Conservation (phyloP, 108 stramenopile species). For the Skeletonema grethae region DNA sequence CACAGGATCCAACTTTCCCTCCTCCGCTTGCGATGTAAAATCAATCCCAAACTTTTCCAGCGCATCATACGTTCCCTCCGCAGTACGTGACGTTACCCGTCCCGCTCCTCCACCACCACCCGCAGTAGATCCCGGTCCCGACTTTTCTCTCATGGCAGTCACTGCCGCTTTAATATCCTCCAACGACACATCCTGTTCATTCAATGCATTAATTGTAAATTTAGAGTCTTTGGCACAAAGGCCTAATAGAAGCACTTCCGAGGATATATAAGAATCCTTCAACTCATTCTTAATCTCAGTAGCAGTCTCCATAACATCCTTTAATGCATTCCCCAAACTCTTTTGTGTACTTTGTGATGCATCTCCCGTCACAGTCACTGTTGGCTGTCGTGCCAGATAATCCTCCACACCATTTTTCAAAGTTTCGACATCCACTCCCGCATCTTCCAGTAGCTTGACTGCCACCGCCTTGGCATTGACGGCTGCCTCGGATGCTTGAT, state of each 20-base stretch:
- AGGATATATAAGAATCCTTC: slow-evolving; percentile 82
- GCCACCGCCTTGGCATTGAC: slow-evolving; percentile 66
- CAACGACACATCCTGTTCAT: slow-evolving; percentile 39
- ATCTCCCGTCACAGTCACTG: slow-evolving; percentile 36
- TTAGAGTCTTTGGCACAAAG: slow-evolving; percentile 61
- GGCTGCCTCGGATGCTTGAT: slow-evolving; percentile 69
- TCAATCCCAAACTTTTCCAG: slow-evolving; percentile 95
- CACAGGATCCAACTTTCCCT: slow-evolving; percentile 94
- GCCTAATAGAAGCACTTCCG: slow-evolving; percentile 65
- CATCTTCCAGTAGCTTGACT: slow-evolving; percentile 61
- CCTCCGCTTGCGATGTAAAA: slow-evolving; percentile 85
- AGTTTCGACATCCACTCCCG: slow-evolving; percentile 54
- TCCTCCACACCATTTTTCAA: slow-evolving; percentile 64
- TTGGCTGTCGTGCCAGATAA: slow-evolving; percentile 65
- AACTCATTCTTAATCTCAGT: slow-evolving; percentile 54
- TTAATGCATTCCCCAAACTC: slow-evolving; percentile 70
- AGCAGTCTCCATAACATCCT: slow-evolving; percentile 65
- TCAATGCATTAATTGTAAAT: slow-evolving; percentile 67
- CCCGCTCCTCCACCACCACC: slow-evolving; percentile 51
- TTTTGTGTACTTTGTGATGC: slow-evolving; percentile 25
- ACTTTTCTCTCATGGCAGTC: slow-evolving; percentile 61
- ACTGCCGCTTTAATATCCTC: slow-evolving; percentile 58
- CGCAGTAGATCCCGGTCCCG: slow-evolving; percentile 59
- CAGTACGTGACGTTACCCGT: slow-evolving; percentile 57
- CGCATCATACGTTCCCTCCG: slow-evolving; percentile 94